Percentiles rank a stretch among this genome's conserved stretches.
Conservation (phyloP, 2,329 filamentous ascomycete genomes). For the Alternaria burnsii region DNA sequence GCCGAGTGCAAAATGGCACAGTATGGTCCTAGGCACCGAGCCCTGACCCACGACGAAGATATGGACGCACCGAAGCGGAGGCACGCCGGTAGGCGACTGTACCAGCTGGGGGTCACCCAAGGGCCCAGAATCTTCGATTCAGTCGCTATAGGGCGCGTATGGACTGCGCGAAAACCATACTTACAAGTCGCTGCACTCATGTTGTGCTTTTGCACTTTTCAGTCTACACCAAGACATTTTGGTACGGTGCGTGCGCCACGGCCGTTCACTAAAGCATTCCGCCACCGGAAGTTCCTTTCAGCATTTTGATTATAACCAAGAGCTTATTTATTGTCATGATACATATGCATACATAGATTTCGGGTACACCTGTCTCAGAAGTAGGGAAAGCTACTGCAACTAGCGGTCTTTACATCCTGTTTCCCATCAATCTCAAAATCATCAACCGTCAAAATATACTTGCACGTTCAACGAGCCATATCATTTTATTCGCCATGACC, state of each 20-base stretch:
- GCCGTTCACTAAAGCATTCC: conserved; percentile 16
- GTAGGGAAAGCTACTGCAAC: background rate
- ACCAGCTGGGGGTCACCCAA: background rate
- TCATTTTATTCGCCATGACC: too few relatives aligned
- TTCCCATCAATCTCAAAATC: background rate
- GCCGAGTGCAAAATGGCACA: background rate
- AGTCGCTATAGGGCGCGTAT: background rate
- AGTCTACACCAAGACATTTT: background rate
- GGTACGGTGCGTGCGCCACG: background rate
- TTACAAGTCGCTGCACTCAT: background rate
- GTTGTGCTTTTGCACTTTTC: background rate
- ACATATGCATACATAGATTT: conserved; percentile 2
- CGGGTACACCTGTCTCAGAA: background rate
- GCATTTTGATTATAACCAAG: background rate
- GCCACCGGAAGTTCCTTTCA: conserved; percentile 6
- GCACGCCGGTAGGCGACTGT: background rate
- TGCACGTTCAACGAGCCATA: background rate
- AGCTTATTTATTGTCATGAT: background rate
- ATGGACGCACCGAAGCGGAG: background rate
- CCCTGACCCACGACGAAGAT: background rate
- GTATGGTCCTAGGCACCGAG: background rate
- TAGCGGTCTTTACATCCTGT: background rate
- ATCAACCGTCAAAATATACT: background rate
- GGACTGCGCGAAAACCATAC: background rate
- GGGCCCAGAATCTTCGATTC: background rate